Base-by-base conservation (phyloP, 2,329 filamentous ascomycete genomes). In the Cercospora beticola region DNA sequence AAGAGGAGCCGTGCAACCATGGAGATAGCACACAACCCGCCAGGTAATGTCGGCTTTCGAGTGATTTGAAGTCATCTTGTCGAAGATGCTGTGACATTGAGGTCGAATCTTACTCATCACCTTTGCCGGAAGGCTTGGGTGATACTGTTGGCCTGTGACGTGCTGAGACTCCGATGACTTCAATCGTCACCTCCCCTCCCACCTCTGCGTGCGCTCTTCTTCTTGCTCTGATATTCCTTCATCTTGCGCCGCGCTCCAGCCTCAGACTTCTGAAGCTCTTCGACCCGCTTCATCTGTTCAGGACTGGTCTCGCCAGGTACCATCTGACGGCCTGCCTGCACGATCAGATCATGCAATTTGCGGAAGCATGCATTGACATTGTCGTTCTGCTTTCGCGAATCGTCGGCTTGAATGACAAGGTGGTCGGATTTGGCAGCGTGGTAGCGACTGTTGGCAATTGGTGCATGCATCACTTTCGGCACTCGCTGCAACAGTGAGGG, bases 391-490 rank as follows among this genome's bases (percentile, higher is more conserved):
- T 88, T 89, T 46, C 88, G 85, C 70, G 85, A 87, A 68, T 88
- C 86, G 73, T 90, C 87, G 52, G 86, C 85, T 72, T 90, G 88
- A 70, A 90, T 88, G 64, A 90, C 82, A 26, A 90, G 77, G 67
- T 82, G 79, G 71, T 85, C 79, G 14, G 85, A 84, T 65, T 84
- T 83, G 30, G 82, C 79, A 23, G 87, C 84, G 68, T 84, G 81
- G 76, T 88, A 89, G 70, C 86, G 86, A 12, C 84, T 88, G 18
- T 79, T 72, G 56, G 81, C 81, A 64, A 90, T 80, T 30, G 82
- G 75, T 56, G 78, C 72, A 76, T 88, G 87, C 8, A 90, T 79
- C 9, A 86, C 73, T 21, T 77, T 78, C 54, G 88, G 88, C 23
- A 90, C 76, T 54, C 86, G 78, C 10, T 83, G 82, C 12, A 88